Percentiles rank a stretch among this genome's conserved stretches.
Evolutionary conservation across 345 rosid species (phyloP).

Genomic region (Pistacia integerrima): DNA sequence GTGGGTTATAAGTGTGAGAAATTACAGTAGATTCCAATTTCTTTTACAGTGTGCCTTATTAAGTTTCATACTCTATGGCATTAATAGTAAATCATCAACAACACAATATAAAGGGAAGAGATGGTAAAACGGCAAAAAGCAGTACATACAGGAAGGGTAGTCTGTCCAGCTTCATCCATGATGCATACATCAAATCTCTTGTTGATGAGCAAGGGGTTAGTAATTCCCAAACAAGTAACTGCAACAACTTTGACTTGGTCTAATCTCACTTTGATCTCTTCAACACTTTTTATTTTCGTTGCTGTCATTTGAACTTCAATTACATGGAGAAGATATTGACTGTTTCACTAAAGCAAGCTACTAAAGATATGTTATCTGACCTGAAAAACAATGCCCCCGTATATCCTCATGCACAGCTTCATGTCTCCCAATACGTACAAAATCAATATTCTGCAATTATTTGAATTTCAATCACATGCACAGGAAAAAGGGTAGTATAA

Average conservation of each 20-base stretch:
- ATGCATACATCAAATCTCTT: conserved; percentile 93
- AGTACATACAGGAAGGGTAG: conserved; percentile 78
- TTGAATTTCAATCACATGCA: conserved; percentile 10
- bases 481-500: not conserved
- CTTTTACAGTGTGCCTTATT: conserved; percentile 7
- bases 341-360: not conserved
- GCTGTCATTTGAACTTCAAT: conserved; percentile 45
- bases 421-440: conserved; percentile 87
- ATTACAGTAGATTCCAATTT: not conserved
- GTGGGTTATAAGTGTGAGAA: not conserved
- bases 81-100: conserved; percentile 9
- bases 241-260: conserved; percentile 92
- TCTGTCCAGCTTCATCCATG: conserved; percentile 99
- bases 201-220: conserved; percentile 80
- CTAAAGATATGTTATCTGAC: conserved; percentile 37
- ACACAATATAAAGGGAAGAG: not conserved
- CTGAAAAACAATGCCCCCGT: conserved; percentile 72
- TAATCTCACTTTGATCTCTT: conserved; percentile 65
- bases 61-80: conserved; percentile 6
- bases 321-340: conserved; percentile 26
- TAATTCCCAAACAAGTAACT: conserved; percentile 87
- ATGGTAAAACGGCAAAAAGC: conserved; percentile 16
- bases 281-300: conserved; percentile 54
- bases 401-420: conserved; percentile 87
- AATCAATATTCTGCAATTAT: conserved; percentile 66